Evolutionary conservation across 257 asterid species (phyloP).

Genomic region (Salvia miltiorrhiza): DNA sequence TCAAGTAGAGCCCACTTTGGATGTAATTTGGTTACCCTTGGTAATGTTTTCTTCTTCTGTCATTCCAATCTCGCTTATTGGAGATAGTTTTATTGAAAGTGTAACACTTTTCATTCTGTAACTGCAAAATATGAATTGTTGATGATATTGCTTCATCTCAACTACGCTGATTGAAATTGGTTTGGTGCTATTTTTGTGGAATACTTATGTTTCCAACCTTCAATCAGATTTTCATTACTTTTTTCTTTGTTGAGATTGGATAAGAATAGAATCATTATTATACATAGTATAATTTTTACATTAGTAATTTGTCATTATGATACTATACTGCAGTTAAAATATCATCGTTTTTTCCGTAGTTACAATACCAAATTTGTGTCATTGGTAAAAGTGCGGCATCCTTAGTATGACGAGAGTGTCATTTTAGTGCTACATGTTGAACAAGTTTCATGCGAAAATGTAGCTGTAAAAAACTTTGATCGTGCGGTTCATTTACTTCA

Average conservation of each 20-base stretch:
- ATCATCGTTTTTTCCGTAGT: too few relatives aligned
- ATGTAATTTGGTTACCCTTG: not conserved
- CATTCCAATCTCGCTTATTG: not conserved
- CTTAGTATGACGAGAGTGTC: too few relatives aligned
- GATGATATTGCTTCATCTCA: not conserved
- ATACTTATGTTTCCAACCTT: not conserved
- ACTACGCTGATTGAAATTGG: not conserved
- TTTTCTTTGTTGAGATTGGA: not conserved
- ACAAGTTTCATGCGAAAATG: too few relatives aligned
- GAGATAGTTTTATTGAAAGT: not conserved
- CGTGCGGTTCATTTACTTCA: too few relatives aligned
- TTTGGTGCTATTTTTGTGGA: not conserved
- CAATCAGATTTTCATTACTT: not conserved
- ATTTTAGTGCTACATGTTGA: too few relatives aligned
- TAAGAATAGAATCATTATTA: not conserved
- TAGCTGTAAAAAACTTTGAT: too few relatives aligned
- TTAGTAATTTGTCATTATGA: too few relatives aligned
- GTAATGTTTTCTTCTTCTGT: not conserved
- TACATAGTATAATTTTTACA: too few relatives aligned
- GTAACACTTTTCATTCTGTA: not conserved
- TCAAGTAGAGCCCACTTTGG: not conserved
- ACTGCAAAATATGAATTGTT: not conserved
- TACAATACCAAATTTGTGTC: too few relatives aligned
- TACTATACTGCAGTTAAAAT: too few relatives aligned
- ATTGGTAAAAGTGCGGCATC: too few relatives aligned